phyloP scores from a whole-genome alignment of 805 yeast genomes.

The Candida caryicola region DNA sequence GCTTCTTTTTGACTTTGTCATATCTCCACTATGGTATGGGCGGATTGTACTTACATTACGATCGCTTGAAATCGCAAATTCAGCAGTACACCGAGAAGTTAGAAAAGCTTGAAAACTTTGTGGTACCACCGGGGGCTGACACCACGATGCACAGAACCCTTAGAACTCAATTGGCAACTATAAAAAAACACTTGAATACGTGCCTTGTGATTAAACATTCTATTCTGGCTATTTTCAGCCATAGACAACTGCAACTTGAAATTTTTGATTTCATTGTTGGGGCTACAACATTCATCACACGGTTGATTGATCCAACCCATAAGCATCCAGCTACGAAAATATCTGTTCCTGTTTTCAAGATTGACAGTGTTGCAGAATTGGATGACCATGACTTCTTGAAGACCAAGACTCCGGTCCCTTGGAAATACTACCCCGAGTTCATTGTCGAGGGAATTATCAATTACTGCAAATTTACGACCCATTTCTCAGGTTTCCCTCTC shows the following conservation, averaged over 20 bases:
- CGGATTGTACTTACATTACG: slow-evolving; percentile 60
- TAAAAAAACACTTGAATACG: slow-evolving; percentile 35
- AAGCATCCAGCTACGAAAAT: slow-evolving; percentile 53
- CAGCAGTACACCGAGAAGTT: slow-evolving; percentile 50
- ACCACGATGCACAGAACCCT: slow-evolving; percentile 22
- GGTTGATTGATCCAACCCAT: slow-evolving; percentile 72
- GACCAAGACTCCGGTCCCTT: slow-evolving; percentile 65
- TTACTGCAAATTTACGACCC: slow-evolving; percentile 61
- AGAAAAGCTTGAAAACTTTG: slow-evolving; percentile 39
- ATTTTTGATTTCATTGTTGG: slow-evolving; percentile 79
- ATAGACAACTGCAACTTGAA: slow-evolving; percentile 57
- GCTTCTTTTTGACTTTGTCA: slow-evolving; percentile 76
- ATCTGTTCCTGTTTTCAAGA: slow-evolving; percentile 52
- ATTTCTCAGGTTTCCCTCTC: slow-evolving; percentile 57
- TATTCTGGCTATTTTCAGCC: slow-evolving; percentile 58
- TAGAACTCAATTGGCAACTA: slow-evolving; percentile 46
- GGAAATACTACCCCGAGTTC: slow-evolving; percentile 83
- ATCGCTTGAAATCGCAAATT: slow-evolving; percentile 48
- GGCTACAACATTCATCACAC: slow-evolving; percentile 64
- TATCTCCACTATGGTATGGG: slow-evolving; percentile 88
- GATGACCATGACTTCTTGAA: slow-evolving; percentile 74
- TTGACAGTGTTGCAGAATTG: slow-evolving; percentile 60
- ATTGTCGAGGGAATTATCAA: slow-evolving; percentile 77
- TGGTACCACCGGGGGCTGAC: slow-evolving; percentile 25
- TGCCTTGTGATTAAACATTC: slow-evolving; percentile 51